Evolutionary conservation across 768 basidiomycete genomes (phyloP), one percentile per base, ranked within the genome.

Genomic region (Suillus placidus): DNA sequence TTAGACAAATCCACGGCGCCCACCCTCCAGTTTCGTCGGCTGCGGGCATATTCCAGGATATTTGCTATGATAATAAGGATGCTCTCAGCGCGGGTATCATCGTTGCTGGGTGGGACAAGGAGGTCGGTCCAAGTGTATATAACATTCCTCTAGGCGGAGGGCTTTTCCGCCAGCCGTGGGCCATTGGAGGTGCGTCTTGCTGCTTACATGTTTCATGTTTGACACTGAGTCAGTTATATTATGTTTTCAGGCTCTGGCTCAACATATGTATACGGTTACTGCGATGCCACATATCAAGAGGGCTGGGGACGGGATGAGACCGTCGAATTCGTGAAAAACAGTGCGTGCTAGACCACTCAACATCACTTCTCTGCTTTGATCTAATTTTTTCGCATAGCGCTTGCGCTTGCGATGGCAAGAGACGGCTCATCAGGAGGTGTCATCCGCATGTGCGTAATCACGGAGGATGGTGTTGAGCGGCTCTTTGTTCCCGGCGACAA

Each of bases 351-450:
- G 8, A 18, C 9, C 40, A 10, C 34, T 6, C 32, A 18, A 4
- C 26, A 14, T 64, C n/a, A 23, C 45, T 23, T 52, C 32, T 61
- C 38, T 23, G 23, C 18, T 13, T 32, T 42, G 18, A 56, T 45
- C 35, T 64, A 64, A 26, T 60, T 45, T 14, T 32, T 65, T 65
- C 23, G 64, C 54, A 52, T n/a, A 97, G 97, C 97, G 7, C 87
- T 99, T 61, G 80, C 95, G 4, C 85, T 99, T 60, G 97, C 97
- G 0, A 99, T 99, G 97, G 88, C 94, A 55, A 88, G 97, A 77
- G 97, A 99, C 77, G 97, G 97, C 6, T 97, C 95, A 0, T 99
- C 97, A 63, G 97, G 97, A 65, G 97, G 97, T 74, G 92, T 93
- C 56, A 95, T 99, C 70, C 92, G 97, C 54, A 94, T 99, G 93